Conservation (phyloP, 768 basidiomycete genomes). For the Tylopilus plumbeoviolaceoides region DNA sequence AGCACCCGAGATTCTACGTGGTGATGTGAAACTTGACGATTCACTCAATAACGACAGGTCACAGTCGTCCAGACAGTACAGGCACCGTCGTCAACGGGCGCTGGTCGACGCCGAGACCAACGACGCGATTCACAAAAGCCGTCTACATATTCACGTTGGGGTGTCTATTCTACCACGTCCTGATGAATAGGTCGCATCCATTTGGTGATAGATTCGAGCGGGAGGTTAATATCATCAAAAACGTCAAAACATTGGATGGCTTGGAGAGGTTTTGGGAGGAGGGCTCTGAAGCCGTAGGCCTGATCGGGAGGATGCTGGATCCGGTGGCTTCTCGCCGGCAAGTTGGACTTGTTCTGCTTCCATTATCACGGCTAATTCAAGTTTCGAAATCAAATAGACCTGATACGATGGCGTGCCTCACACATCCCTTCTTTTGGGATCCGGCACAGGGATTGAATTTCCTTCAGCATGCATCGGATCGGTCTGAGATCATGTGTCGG, state of each 20-base stretch:
- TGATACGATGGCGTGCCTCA: slow-evolving; percentile 78
- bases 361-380: slow-evolving; percentile 2
- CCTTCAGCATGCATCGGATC: slow-evolving; percentile 95
- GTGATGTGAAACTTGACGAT: slow-evolving; percentile 92
- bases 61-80: slow-evolving; percentile 62
- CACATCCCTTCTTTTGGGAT: slow-evolving; percentile 98
- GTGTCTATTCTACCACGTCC: slow-evolving; percentile 90
- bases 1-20: slow-evolving; percentile 92
- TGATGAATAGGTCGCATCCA: slow-evolving; percentile 89
- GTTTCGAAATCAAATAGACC: slow-evolving; percentile 51
- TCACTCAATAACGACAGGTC: slow-evolving; percentile 57
- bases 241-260: slow-evolving; percentile 63
- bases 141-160: slow-evolving; percentile 97
- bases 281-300: slow-evolving; percentile 81
- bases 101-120: slow-evolving; percentile 21
- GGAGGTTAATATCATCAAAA: slow-evolving; percentile 90
- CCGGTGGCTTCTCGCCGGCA: slow-evolving; percentile 73
- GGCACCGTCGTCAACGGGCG: slow-evolving; percentile 39
- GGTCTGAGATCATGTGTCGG: slow-evolving; percentile 96
- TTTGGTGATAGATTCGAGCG: slow-evolving; percentile 91
- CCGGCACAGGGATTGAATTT: slow-evolving; percentile 80
- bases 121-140: slow-evolving; percentile 82
- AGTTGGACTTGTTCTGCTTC: slow-evolving; percentile 23
- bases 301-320: slow-evolving; percentile 77
- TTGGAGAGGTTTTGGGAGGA: slow-evolving; percentile 87